Percentiles rank a stretch among this genome's conserved stretches.
Evolutionary conservation across 192 early-diverging fungal genomes (phyloP).

Genomic region (Backusella luteola): DNA sequence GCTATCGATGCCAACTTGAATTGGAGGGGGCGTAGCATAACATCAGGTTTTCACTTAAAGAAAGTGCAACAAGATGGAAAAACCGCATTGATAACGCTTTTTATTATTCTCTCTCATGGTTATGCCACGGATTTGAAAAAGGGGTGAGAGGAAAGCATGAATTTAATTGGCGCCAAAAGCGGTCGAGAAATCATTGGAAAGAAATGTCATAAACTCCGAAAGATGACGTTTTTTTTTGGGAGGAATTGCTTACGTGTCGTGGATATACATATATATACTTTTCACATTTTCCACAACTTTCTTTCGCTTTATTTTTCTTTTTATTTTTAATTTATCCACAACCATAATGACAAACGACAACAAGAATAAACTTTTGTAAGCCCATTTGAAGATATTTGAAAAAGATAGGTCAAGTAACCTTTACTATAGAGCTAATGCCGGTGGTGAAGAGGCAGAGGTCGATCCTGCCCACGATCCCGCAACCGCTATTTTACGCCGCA

Average conservation of each 20-base stretch:
- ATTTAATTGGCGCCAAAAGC: neutral
- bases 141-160: neutral
- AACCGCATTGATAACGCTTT: neutral
- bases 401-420: neutral
- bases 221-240: neutral
- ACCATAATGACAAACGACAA: slow-evolving; percentile 10
- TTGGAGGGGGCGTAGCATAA: too few relatives aligned
- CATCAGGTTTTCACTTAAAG: neutral
- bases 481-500: slow-evolving; percentile 94
- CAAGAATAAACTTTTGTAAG: slow-evolving; percentile 14
- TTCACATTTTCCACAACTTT: neutral
- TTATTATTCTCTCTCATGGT: neutral
- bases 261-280: neutral
- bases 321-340: neutral
- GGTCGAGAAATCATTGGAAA: neutral
- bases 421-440: slow-evolving; percentile 51
- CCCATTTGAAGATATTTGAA: neutral
- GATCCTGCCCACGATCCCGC: slow-evolving; percentile 82
- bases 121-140: neutral
- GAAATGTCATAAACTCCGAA: neutral
- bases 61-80: neutral
- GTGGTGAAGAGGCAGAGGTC: slow-evolving; percentile 39
- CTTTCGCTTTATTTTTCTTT: slow-evolving; percentile 3
- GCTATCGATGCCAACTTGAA: too few relatives aligned
- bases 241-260: neutral